phyloP scores from a whole-genome alignment of 768 basidiomycete genomes.

The Pleurotus djamor region DNA sequence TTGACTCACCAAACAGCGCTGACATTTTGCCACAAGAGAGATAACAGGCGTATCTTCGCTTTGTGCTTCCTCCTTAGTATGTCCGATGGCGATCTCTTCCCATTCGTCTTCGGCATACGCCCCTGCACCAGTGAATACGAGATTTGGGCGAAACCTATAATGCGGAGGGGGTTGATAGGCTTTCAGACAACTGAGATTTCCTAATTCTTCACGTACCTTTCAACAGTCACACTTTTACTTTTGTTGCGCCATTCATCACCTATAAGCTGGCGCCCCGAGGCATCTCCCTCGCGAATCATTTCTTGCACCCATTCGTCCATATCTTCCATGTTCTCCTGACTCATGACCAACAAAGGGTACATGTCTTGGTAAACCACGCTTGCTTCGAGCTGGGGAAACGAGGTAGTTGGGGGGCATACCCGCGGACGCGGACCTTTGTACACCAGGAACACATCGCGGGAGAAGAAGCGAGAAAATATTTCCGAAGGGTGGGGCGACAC shows the following conservation, averaged over 20 bases:
- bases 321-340: conserved; percentile 59
- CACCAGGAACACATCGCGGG: conserved; percentile 57
- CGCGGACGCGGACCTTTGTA: conserved; percentile 65
- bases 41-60: conserved; percentile 32
- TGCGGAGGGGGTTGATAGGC: conserved; percentile 3
- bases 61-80: conserved; percentile 18
- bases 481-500: conserved; percentile 38
- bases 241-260: conserved; percentile 51
- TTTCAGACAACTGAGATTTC: conserved; percentile 3
- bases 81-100: conserved; percentile 56
- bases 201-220: conserved; percentile 43
- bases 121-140: conserved; percentile 63
- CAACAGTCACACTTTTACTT: conserved; percentile 38
- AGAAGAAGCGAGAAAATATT: conserved; percentile 62
- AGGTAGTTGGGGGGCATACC: conserved; percentile 41
- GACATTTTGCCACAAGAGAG: conserved; percentile 64
- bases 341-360: conserved; percentile 66
- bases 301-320: conserved; percentile 43
- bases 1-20: conserved; percentile 65
- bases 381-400: conserved; percentile 58
- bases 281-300: conserved; percentile 2
- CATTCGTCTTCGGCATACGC: conserved; percentile 75
- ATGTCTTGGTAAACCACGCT: conserved; percentile 66
- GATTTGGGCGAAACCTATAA: conserved; percentile 73
- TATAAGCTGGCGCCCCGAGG: conserved; percentile 42